Conservation (phyloP, 345 rosid species). For the Jatropha curcas region DNA sequence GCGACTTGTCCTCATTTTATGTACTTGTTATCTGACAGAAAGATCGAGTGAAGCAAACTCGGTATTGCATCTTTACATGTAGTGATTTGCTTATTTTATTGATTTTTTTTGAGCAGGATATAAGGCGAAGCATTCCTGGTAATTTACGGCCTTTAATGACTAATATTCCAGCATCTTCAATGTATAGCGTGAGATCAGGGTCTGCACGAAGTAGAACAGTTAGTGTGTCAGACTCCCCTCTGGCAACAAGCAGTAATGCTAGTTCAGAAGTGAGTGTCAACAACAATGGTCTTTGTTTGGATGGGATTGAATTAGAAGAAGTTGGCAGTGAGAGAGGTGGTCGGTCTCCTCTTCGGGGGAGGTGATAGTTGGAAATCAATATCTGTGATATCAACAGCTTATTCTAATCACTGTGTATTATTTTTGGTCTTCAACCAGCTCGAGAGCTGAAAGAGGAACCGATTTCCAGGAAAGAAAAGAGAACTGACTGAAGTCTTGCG, state of each 20-base stretch:
- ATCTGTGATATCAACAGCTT: not conserved
- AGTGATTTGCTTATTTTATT: conserved; percentile 10
- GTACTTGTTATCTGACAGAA: not conserved
- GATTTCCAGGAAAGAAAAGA: conserved; percentile 10
- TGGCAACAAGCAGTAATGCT: conserved; percentile 96
- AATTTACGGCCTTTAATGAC: conserved; percentile 89
- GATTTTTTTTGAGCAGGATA: conserved; percentile 57
- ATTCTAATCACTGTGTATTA: conserved; percentile 15
- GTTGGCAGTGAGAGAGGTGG: conserved; percentile 63
- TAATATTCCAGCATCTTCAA: conserved; percentile 92
- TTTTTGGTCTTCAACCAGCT: conserved; percentile 20
- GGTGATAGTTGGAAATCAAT: conserved; percentile 39
- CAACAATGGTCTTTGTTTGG: conserved; percentile 62
- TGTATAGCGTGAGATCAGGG: conserved; percentile 97
- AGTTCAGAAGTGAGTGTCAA: conserved; percentile 92
- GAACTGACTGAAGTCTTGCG: conserved; percentile 20
- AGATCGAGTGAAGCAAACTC: not conserved
- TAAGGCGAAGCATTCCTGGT: conserved; percentile 85
- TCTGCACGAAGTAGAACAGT: conserved; percentile 60
- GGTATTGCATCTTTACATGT: not conserved
- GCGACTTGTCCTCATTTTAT: not conserved
- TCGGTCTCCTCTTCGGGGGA: conserved; percentile 66
- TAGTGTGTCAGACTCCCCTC: conserved; percentile 84
- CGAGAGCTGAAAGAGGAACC: conserved; percentile 26
- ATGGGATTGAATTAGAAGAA: conserved; percentile 62